Conservation (phyloP, 148 eudicot genomes). For the Amaranthus palmeri region DNA sequence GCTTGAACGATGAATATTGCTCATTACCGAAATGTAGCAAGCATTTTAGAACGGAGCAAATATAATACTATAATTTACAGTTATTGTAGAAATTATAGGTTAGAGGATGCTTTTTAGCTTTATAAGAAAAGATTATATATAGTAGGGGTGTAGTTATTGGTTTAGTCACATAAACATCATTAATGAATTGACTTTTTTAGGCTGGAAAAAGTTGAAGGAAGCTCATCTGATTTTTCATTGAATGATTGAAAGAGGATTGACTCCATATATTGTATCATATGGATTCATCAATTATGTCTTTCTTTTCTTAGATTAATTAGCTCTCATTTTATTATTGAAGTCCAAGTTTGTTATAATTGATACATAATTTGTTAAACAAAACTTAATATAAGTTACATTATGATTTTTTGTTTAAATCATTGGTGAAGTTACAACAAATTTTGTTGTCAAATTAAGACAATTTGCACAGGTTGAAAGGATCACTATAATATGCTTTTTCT, state of each 20-base stretch:
- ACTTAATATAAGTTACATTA: background rate
- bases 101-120: constrained; percentile 76
- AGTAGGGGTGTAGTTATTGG: constrained; percentile 70
- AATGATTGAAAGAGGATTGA: constrained; percentile 64
- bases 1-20: no score
- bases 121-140: constrained; percentile 60
- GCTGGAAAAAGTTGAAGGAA: constrained; percentile 54
- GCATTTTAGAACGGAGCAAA: no score
- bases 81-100: constrained; percentile 59
- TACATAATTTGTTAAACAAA: background rate
- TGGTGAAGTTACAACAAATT: background rate
- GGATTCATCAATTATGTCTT: constrained; percentile 52
- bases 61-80: constrained; percentile 64
- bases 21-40: no score
- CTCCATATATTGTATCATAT: constrained; percentile 61
- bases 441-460: no score
- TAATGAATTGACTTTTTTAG: constrained; percentile 82
- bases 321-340: background rate
- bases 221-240: constrained; percentile 58
- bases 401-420: background rate
- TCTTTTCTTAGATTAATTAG: background rate
- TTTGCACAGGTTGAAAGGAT: no score
- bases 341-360: background rate
- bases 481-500: no score
- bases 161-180: constrained; percentile 63